Conservation (phyloP, 2,329 filamentous ascomycete genomes). For the Dactylellina parvicollis region DNA sequence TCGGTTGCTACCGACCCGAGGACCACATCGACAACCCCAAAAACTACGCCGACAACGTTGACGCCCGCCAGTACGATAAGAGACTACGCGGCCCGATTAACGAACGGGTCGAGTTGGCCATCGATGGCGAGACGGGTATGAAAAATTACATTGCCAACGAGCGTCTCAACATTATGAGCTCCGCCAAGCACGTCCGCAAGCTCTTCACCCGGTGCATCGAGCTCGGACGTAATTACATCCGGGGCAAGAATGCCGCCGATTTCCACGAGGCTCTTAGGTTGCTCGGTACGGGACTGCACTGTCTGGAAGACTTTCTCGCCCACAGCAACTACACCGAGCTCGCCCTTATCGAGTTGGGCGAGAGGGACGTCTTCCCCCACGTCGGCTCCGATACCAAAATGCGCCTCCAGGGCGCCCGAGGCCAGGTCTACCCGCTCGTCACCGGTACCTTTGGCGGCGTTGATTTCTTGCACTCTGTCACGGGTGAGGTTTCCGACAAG, state of each 20-base stretch:
- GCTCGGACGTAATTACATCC: slow-evolving; percentile 78
- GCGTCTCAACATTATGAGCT: slow-evolving; percentile 79
- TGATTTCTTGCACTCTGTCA: slow-evolving; percentile 90
- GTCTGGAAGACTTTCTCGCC: slow-evolving; percentile 89
- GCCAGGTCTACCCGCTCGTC: slow-evolving; percentile 78
- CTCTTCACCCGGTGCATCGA: slow-evolving; percentile 79
- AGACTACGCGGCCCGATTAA: slow-evolving; percentile 84
- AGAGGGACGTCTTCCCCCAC: slow-evolving; percentile 83
- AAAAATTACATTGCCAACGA: slow-evolving; percentile 98
- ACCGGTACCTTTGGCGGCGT: slow-evolving; percentile 95
- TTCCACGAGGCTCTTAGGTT: slow-evolving; percentile 86
- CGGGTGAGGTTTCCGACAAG: slow-evolving; percentile 83
- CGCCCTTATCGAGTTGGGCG: slow-evolving; percentile 85
- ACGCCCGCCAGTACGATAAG: slow-evolving; percentile 82
- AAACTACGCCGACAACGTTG: slow-evolving; percentile 87
- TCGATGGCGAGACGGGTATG: slow-evolving; percentile 79
- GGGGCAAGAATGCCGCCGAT: slow-evolving; percentile 75
- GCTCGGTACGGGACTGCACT: slow-evolving; percentile 87
- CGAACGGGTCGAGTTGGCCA: slow-evolving; percentile 77
- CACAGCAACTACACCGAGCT: slow-evolving; percentile 95
- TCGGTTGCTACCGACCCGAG: slow-evolving; percentile 82
- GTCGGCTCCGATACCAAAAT: slow-evolving; percentile 80
- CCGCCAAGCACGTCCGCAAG: slow-evolving; percentile 77
- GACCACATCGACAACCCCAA: slow-evolving; percentile 84
- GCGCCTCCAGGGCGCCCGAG: slow-evolving; percentile 72